Evolutionary conservation across 148 eudicot genomes (phyloP).

Genomic region (Camellia granthamiana): DNA sequence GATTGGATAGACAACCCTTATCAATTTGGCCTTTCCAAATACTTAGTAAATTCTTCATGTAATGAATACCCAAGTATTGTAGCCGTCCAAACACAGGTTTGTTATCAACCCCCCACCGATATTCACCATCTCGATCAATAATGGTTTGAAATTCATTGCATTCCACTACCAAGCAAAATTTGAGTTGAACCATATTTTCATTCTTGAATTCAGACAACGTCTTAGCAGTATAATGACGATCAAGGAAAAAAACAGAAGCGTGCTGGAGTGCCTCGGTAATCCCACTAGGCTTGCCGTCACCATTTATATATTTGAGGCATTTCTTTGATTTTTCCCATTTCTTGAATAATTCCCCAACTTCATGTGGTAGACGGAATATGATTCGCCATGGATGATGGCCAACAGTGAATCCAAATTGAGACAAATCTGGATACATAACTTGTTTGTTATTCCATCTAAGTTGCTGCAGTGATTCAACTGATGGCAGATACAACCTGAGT

Average conservation of each 20-base stretch:
- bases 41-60: conserved; percentile 13
- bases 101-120: too few relatives aligned
- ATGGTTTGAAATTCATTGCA: background rate
- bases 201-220: background rate
- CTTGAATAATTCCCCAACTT: background rate
- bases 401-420: background rate
- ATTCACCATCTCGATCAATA: background rate
- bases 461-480: background rate
- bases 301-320: background rate
- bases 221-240: background rate
- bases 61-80: background rate
- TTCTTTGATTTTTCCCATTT: background rate
- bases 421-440: background rate
- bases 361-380: background rate
- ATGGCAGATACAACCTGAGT: background rate
- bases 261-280: background rate
- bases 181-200: background rate
- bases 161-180: background rate
- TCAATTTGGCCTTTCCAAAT: conserved; percentile 1
- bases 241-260: background rate
- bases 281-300: too few relatives aligned
- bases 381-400: background rate
- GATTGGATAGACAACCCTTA: background rate
- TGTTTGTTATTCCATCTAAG: background rate
- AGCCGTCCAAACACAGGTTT: background rate